phyloP scores from a whole-genome alignment of 2,329 filamentous ascomycete genomes.

The Ilyonectria destructans region DNA sequence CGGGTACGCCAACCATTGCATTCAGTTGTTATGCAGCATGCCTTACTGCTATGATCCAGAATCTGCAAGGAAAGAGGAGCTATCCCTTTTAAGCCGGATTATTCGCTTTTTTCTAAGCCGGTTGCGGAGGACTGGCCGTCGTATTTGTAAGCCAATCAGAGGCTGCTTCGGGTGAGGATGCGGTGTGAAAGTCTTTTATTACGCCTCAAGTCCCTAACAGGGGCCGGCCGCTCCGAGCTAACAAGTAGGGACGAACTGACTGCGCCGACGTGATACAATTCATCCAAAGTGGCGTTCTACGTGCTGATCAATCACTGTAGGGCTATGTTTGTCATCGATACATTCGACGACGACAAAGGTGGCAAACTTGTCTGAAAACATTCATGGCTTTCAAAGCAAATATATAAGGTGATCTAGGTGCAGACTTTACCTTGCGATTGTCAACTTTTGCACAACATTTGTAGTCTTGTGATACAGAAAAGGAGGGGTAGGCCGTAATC shows the following conservation, averaged over 20 bases:
- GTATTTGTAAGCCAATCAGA: not conserved
- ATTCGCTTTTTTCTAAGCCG: not conserved
- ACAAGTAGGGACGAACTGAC: not conserved
- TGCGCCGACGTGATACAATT: too few relatives aligned
- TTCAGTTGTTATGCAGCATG: not conserved
- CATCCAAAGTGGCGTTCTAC: too few relatives aligned
- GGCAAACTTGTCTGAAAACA: too few relatives aligned
- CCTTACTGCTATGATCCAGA: not conserved
- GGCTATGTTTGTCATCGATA: too few relatives aligned
- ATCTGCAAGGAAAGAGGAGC: not conserved
- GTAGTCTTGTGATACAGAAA: too few relatives aligned
- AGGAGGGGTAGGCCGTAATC: too few relatives aligned
- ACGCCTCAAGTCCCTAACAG: not conserved
- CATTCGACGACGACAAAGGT: too few relatives aligned
- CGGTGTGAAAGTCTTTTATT: not conserved
- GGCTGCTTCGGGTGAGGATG: not conserved
- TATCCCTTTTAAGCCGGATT: not conserved
- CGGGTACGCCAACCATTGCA: not conserved
- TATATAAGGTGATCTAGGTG: too few relatives aligned
- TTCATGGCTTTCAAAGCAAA: too few relatives aligned
- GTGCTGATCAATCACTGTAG: too few relatives aligned
- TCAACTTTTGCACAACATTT: too few relatives aligned
- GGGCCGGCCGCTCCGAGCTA: not conserved
- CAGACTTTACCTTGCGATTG: too few relatives aligned
- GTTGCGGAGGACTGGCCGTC: not conserved